Percentiles rank a stretch among this genome's conserved stretches.
Conservation (phyloP, 805 yeast species). For the Saccharomyces mikatae region DNA sequence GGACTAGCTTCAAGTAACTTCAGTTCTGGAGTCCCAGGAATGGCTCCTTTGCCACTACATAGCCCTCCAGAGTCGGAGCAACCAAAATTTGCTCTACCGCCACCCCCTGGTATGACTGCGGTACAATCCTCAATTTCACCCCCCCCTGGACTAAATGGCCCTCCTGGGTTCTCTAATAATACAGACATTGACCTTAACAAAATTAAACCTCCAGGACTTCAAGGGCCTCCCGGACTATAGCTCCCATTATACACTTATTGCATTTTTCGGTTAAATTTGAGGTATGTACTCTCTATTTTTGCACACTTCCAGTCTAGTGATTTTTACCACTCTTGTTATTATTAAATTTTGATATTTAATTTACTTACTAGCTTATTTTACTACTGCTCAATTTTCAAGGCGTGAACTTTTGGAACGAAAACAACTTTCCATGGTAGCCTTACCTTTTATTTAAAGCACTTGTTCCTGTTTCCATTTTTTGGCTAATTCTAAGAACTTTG, state of each 20-base stretch:
- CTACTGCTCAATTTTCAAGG: neutral
- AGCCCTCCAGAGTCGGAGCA: conserved; percentile 2
- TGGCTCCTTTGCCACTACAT: conserved; percentile 18
- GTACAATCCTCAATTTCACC: neutral
- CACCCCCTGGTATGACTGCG: conserved; percentile 2
- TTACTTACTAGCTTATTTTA: neutral
- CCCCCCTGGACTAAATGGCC: conserved; percentile 22
- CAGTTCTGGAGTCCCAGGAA: conserved; percentile 15
- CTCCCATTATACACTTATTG: conserved; percentile 7
- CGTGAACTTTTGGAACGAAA: neutral
- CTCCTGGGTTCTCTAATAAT: conserved; percentile 14
- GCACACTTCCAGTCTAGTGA: neutral
- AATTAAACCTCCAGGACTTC: conserved; percentile 15
- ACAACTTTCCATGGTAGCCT: neutral
- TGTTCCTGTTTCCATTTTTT: conserved; percentile 38
- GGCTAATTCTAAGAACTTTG: conserved; percentile 40
- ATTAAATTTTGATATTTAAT: neutral
- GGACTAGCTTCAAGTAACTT: conserved; percentile 2
- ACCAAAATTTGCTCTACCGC: neutral
- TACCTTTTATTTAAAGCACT: neutral
- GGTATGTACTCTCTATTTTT: neutral
- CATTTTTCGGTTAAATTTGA: neutral
- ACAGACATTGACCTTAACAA: neutral
- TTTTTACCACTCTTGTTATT: neutral
- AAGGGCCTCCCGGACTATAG: conserved; percentile 26